Base-by-base conservation (phyloP, 2,329 filamentous ascomycete species). In the Alternaria gaisen region DNA sequence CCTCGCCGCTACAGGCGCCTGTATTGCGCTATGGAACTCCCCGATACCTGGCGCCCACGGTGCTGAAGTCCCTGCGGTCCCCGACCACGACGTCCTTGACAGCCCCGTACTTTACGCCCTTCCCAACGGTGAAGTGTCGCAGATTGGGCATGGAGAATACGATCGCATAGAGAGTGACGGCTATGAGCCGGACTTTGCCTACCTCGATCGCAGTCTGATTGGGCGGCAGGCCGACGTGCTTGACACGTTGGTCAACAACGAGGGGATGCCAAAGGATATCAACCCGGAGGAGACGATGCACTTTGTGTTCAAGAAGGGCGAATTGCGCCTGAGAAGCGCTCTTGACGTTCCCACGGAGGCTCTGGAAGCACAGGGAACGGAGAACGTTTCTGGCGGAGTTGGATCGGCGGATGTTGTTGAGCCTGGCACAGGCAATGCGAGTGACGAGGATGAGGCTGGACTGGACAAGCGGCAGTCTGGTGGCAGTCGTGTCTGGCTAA, bases 401-500 rank as follows among this genome's bases (percentile, higher is more conserved):
- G 16, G 16, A 8, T 41, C 24, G 32, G 41, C 16, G 24, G 22
- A 40, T 26, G 32, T 10, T 4, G 32, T 10, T 24, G 28, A 9
- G 18, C 38, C 16, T 12, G 40, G 16, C 20, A 46, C 24, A 11
- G 48, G n/a, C 2, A 58, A 47, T 1, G 26, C 14, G 14, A 30
- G 2, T 2, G 58, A 58, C 7, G 57, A 54, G 3, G 40, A 18
- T 9, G 20, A 5, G 1, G 58, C 58, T 10, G 57, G 56, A 32
- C 8, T 72, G 55, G 56, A 59, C 26, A 73, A 69, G 48, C 68
- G 73, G 24, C 75, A 78, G 42, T 54, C 69, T 30, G 71, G 73
- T 4, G 18, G 26, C 24, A 73, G 79, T 24, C 77, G 78, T 16
- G 82, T 98, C 3, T 97, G 91, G 77, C 85, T 99, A 55, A 93